Conservation (phyloP, 306 rosid species). For the Canavalia gladiata region DNA sequence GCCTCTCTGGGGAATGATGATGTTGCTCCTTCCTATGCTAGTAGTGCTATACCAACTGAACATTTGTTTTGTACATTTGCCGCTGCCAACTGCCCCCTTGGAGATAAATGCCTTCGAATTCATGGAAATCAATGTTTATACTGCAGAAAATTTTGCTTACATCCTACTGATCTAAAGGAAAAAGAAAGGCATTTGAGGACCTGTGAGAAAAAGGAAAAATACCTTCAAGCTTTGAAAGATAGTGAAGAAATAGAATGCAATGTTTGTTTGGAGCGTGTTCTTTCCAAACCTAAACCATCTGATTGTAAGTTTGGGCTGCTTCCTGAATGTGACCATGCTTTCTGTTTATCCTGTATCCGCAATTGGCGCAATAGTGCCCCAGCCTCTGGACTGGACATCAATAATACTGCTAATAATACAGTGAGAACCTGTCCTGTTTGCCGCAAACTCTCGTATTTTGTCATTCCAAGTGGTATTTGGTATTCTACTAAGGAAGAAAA, state of each 20-base stretch:
- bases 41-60: constrained; percentile 56
- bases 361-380: constrained; percentile 94
- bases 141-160: constrained; percentile 88
- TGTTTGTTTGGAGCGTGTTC: constrained; percentile 88
- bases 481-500: constrained; percentile 86
- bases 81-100: constrained; percentile 80
- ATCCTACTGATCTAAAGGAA: constrained; percentile 74
- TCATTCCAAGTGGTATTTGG: constrained; percentile 95
- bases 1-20: constrained; percentile 48
- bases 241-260: constrained; percentile 95
- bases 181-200: constrained; percentile 72
- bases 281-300: constrained; percentile 72
- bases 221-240: constrained; percentile 68
- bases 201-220: constrained; percentile 80
- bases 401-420: constrained; percentile 65
- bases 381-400: constrained; percentile 66
- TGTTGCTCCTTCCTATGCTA: constrained; percentile 58
- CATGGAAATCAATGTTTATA: constrained; percentile 84
- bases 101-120: constrained; percentile 71
- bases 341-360: constrained; percentile 89
- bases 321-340: constrained; percentile 93
- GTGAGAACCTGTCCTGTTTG: constrained; percentile 94
- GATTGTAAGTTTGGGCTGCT: constrained; percentile 92
- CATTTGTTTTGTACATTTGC: constrained; percentile 73
- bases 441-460: constrained; percentile 85